Conservation (phyloP, 495 filamentous ascomycete genomes). For the Hypoxylon lienhwacheense region DNA sequence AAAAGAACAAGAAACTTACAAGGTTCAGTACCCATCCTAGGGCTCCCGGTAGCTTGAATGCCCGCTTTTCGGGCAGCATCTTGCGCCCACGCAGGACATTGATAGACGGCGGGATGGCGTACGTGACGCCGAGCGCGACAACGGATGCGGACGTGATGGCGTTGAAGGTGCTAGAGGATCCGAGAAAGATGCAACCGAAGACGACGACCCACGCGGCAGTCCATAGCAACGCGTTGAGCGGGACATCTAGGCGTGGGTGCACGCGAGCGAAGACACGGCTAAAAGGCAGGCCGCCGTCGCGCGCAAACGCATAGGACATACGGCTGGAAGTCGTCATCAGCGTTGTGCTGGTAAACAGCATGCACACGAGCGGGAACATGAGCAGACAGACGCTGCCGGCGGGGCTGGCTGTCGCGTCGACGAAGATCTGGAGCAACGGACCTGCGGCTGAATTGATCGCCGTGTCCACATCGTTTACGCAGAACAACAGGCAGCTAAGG, state of each 20-base stretch:
- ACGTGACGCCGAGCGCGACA: conserved; percentile 69
- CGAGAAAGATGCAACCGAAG: conserved; percentile 76
- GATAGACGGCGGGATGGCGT: conserved; percentile 71
- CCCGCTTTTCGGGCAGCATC: conserved; percentile 61
- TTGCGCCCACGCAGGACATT: conserved; percentile 66
- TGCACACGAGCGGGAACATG: conserved; percentile 72
- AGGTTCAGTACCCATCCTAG: conserved; percentile 67
- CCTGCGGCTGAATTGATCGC: conserved; percentile 65
- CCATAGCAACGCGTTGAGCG: conserved; percentile 68
- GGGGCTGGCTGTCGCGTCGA: conserved; percentile 65
- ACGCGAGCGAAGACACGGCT: conserved; percentile 65
- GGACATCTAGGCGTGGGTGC: conserved; percentile 64
- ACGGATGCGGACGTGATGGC: conserved; percentile 73
- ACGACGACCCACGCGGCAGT: conserved; percentile 66
- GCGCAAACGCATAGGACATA: conserved; percentile 76
- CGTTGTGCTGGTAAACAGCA: conserved; percentile 68
- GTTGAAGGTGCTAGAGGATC: conserved; percentile 65
- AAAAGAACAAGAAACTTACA: conserved; percentile 30
- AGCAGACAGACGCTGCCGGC: conserved; percentile 69
- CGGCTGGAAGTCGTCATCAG: conserved; percentile 78
- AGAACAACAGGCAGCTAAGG: conserved; percentile 58
- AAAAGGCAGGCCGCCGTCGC: conserved; percentile 71
- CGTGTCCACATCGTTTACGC: conserved; percentile 53
- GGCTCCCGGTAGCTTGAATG: conserved; percentile 60
- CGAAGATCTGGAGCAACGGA: conserved; percentile 70